Conservation (phyloP, 257 asterid species). For the Nemophila menziesii region DNA sequence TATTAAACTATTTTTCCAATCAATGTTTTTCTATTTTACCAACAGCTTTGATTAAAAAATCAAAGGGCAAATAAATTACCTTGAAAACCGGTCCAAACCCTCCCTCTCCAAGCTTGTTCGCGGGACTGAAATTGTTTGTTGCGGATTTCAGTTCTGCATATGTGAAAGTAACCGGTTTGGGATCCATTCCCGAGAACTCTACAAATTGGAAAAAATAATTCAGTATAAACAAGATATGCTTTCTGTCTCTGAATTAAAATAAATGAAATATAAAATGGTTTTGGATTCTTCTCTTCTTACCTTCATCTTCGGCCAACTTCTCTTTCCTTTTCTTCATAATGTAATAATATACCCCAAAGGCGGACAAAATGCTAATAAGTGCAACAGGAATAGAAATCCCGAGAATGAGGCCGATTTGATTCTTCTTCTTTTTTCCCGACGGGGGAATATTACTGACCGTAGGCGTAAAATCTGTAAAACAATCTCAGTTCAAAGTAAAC, state of each 20-base stretch:
- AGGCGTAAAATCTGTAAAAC: slow-evolving; percentile 43
- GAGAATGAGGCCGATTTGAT: slow-evolving; percentile 38
- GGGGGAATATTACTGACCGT: slow-evolving; percentile 40
- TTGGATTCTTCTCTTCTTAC: slow-evolving; percentile 14
- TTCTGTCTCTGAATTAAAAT: neutral
- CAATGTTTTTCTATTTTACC: too few species aligned
- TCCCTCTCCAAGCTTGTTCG: slow-evolving; percentile 83
- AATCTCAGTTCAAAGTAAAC: neutral
- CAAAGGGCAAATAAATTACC: too few species aligned
- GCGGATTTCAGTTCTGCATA: slow-evolving; percentile 64
- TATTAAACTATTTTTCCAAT: neutral
- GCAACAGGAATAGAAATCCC: slow-evolving; percentile 44
- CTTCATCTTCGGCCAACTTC: slow-evolving; percentile 38
- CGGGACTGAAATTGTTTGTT: slow-evolving; percentile 49
- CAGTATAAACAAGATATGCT: neutral
- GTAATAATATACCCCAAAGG: slow-evolving; percentile 23
- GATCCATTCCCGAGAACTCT: slow-evolving; percentile 63
- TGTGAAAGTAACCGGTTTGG: slow-evolving; percentile 54
- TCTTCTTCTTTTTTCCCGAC: slow-evolving; percentile 15
- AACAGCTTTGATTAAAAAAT: too few species aligned
- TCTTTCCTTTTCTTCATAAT: slow-evolving; percentile 30
- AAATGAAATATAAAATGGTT: neutral
- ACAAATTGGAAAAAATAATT: slow-evolving; percentile 14
- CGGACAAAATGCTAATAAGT: slow-evolving; percentile 21
- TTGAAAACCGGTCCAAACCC: slow-evolving; percentile 85